Percentiles rank a stretch among this genome's conserved stretches.
Evolutionary conservation across 2,329 filamentous ascomycete genomes (phyloP).

Genomic region (Botrytis hyacinthi): DNA sequence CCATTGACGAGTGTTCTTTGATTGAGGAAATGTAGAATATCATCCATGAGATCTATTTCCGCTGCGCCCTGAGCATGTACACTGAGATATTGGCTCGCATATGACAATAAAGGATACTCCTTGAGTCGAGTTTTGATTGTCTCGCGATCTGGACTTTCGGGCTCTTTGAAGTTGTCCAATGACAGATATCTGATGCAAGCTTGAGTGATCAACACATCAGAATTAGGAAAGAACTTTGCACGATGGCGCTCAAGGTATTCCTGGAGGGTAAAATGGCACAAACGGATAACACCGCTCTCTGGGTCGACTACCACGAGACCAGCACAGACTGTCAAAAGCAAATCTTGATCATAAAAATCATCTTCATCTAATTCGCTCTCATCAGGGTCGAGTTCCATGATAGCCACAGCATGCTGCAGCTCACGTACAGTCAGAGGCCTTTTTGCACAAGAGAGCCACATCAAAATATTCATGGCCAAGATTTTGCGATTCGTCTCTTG

Average conservation of each 20-base stretch:
- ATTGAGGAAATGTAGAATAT: constrained; percentile 5
- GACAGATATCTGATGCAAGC: constrained; percentile 35
- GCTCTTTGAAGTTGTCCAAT: constrained; percentile 29
- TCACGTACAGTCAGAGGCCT: constrained; percentile 40
- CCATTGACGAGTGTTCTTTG: neutral
- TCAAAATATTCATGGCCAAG: constrained; percentile 19
- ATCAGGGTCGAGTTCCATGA: constrained; percentile 40
- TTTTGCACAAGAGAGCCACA: constrained; percentile 44
- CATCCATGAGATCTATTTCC: neutral
- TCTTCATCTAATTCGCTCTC: constrained; percentile 30
- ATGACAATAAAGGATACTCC: constrained; percentile 34
- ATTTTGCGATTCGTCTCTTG: constrained; percentile 15
- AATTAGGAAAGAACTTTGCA: constrained; percentile 20
- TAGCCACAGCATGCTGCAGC: constrained; percentile 45
- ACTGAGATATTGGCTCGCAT: constrained; percentile 39
- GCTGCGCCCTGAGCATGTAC: constrained; percentile 31
- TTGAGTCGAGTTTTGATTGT: constrained; percentile 21
- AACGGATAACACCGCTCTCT: constrained; percentile 30
- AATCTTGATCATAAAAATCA: constrained; percentile 21
- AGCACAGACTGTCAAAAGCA: constrained; percentile 28
- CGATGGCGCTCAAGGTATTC: constrained; percentile 31
- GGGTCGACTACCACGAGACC: constrained; percentile 34
- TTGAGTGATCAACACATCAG: constrained; percentile 16
- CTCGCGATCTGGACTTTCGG: constrained; percentile 8
- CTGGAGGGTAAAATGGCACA: constrained; percentile 35